Base-by-base conservation (phyloP, 75 land plant genomes). In the Sequoia sempervirens region DNA sequence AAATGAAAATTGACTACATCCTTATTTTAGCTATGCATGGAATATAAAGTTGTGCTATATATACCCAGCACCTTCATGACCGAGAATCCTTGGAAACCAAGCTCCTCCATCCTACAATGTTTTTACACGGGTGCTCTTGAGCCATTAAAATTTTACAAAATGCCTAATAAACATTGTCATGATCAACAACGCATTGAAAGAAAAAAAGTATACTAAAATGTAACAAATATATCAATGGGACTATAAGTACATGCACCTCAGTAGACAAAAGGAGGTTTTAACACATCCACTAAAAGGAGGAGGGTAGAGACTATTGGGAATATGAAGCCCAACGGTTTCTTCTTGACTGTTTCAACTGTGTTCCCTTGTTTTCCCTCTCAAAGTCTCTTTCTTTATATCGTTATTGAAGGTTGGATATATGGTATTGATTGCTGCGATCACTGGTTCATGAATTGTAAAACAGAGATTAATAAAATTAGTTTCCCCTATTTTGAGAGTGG, bases 61-160 rank as follows among this genome's bases (percentile, higher is more conserved):
- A 14, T 84, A 88, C 89, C 89, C 89, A 34, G 89, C 88, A 30
- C 45, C 89, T 80, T 88, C 89, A 46, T 88, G 89, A 69, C 89
- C 89, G n/a, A 88, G 72, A 32, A 88, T 88, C 54, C 89, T 84
- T 18, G 89, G 89, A 82, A 86, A 88, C 78, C 78, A 75, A 40
- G 84, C 86, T 46, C 92, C 75, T 84, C 87, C 91, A 81, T 87
- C 90, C 90, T 91, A 0, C 53, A 66, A 52, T 40, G 26, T 40
- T 38, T 37, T 37, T 38, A 12, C n/a, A 37, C 6, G 23, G 7
- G 38, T 40, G 6, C 45, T 38, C 2, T 40, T 64, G 68, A 64
- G 28, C n/a, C 28, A 23, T 64, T 23, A 26, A 64, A 64, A 64
- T 23, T 23, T 4, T 64, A 26, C 68, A 64, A 64, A 64, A 64